These are phyloP conservation scores for Aspergillus puulaauensis DNA, from an alignment of 2,329 filamentous ascomycete species.

Conservation along the genomic window DNA sequence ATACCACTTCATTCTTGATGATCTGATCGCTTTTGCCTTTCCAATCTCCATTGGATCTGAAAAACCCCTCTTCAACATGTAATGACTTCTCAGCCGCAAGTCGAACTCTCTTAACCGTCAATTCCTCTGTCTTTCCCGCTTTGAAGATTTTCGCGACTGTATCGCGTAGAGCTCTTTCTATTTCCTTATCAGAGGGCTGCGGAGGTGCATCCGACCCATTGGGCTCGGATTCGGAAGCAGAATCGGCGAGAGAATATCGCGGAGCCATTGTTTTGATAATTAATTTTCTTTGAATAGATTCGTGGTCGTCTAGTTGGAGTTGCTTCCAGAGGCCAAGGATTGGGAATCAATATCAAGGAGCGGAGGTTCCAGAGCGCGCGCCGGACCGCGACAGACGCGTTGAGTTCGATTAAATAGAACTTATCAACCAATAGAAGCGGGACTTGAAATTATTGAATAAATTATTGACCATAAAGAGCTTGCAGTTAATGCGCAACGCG, in stretches of 20 bases:
- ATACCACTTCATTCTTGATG: slow-evolving; percentile 54
- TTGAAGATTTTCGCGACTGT: slow-evolving; percentile 37
- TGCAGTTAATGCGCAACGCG: background rate
- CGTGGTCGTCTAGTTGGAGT: background rate
- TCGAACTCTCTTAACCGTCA: slow-evolving; percentile 60
- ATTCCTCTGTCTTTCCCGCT: slow-evolving; percentile 47
- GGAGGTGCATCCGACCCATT: slow-evolving; percentile 19
- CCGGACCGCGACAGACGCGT: background rate
- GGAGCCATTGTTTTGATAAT: slow-evolving; percentile 26
- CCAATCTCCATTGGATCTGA: slow-evolving; percentile 56
- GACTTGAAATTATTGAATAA: background rate
- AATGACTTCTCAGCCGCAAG: slow-evolving; percentile 52
- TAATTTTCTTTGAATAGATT: background rate
- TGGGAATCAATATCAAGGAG: background rate
- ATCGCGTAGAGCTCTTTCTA: slow-evolving; percentile 42
- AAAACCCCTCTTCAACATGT: slow-evolving; percentile 53
- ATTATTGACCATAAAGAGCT: background rate
- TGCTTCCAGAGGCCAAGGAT: background rate
- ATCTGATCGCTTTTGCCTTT: slow-evolving; percentile 54
- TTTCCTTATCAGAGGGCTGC: slow-evolving; percentile 30
- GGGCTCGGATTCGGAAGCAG: slow-evolving; percentile 25
- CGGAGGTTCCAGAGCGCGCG: background rate
- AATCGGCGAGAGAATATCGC: slow-evolving; percentile 30
- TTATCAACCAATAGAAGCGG: background rate
- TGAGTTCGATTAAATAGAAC: background rate